Percentiles rank a stretch among this genome's conserved stretches.
These are phyloP conservation scores for Corniculantispora saksenae DNA, from an alignment of 2,329 filamentous ascomycete species.

Conservation along the genomic window DNA sequence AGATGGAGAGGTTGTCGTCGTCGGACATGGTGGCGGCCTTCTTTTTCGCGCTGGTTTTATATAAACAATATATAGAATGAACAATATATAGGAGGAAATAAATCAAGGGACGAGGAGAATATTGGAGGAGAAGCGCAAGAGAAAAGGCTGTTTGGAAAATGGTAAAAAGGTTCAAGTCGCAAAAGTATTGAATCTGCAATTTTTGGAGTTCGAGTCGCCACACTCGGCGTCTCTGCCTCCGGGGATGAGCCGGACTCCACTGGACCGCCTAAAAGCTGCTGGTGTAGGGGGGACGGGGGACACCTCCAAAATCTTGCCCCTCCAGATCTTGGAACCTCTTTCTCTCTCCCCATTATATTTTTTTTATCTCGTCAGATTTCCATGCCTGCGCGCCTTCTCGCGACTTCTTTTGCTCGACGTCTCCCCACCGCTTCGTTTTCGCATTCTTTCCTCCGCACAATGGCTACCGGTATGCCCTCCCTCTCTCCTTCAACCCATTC, in stretches of 20 bases:
- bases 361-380: background rate
- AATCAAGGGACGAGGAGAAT: too few relatives aligned
- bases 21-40: conserved; percentile 54
- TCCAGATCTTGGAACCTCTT: background rate
- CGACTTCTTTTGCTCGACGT: background rate
- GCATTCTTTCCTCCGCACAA: background rate
- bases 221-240: background rate
- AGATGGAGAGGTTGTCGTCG: conserved; percentile 69
- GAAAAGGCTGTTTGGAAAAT: too few relatives aligned
- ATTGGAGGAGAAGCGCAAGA: too few relatives aligned
- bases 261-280: background rate
- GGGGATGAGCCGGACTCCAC: conserved; percentile 16
- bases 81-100: too few relatives aligned
- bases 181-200: background rate
- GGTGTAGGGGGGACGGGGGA: background rate
- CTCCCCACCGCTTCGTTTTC: background rate
- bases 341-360: background rate
- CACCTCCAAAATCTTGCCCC: background rate
- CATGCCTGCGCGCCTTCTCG: conserved; percentile 15
- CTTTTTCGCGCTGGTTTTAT: background rate
- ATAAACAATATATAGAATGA: too few relatives aligned
- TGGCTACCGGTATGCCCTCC: conserved; percentile 11
- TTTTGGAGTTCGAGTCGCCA: conserved; percentile 5
- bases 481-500: background rate
- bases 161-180: background rate